Percentiles rank a stretch among this genome's conserved stretches.
Conservation (phyloP, 192 early-diverging fungal species). For the Entomortierella chlamydospora region DNA sequence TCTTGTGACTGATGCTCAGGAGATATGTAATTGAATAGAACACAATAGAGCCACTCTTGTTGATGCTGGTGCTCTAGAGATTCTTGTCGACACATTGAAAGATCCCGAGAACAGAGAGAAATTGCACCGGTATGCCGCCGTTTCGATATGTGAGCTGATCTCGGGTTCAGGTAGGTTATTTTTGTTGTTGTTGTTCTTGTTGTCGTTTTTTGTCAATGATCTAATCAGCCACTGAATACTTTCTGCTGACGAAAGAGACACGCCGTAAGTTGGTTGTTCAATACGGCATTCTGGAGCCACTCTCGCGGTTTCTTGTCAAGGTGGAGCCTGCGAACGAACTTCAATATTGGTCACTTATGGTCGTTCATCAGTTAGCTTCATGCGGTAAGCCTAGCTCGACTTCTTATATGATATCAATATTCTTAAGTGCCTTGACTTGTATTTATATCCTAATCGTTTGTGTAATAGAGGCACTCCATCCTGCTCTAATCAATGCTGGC, state of each 20-base stretch:
- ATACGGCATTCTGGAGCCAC: constrained; percentile 69
- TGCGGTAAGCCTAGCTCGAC: constrained; percentile 59
- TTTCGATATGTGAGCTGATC: constrained; percentile 77
- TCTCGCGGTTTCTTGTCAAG: constrained; percentile 66
- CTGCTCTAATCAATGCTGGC: constrained; percentile 32
- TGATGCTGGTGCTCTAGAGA: constrained; percentile 67
- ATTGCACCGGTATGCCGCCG: constrained; percentile 71
- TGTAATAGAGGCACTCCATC: constrained; percentile 24
- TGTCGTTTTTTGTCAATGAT: neutral
- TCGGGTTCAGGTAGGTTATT: constrained; percentile 62
- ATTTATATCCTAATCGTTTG: neutral
- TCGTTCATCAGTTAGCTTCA: constrained; percentile 78
- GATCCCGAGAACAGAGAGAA: constrained; percentile 64
- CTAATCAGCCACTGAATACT: too few relatives aligned
- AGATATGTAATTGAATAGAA: constrained; percentile 51
- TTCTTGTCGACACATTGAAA: constrained; percentile 67
- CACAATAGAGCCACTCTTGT: constrained; percentile 66
- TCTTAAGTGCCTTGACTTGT: too few relatives aligned
- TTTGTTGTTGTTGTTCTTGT: neutral
- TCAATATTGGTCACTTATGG: constrained; percentile 83
- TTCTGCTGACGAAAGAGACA: constrained; percentile 53
- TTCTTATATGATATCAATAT: too few relatives aligned
- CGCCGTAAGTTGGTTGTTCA: constrained; percentile 69
- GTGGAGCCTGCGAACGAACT: constrained; percentile 76
- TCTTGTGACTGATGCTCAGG: too few relatives aligned